Percentiles rank a stretch among this genome's conserved stretches.
These are phyloP conservation scores for Diutina siamensis DNA, from an alignment of 1,139 yeast species.

Conservation along the genomic window DNA sequence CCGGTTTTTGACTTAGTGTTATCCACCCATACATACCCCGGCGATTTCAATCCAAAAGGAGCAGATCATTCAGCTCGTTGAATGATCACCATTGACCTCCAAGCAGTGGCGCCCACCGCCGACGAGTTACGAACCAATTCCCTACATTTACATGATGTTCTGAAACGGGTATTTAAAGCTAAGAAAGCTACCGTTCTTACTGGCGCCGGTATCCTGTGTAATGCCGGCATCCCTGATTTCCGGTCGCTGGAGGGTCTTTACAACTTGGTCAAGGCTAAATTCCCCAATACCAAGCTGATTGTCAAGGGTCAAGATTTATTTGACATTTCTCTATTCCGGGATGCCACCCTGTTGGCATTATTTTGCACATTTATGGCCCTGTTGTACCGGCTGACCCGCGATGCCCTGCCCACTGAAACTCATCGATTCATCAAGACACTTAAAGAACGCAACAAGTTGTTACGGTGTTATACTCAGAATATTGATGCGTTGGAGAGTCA, in stretches of 20 bases:
- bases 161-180: slow-evolving; percentile 32
- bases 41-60: background rate
- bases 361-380: slow-evolving; percentile 79
- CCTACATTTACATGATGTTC: slow-evolving; percentile 23
- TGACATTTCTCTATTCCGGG: slow-evolving; percentile 56
- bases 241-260: slow-evolving; percentile 78
- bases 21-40: no score
- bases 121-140: background rate
- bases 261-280: slow-evolving; percentile 53
- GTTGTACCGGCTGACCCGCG: slow-evolving; percentile 47
- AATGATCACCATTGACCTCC: slow-evolving; percentile 6
- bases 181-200: slow-evolving; percentile 55
- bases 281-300: slow-evolving; percentile 37
- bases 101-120: background rate
- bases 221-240: slow-evolving; percentile 95
- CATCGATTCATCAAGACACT: slow-evolving; percentile 65
- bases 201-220: slow-evolving; percentile 94
- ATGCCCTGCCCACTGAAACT: slow-evolving; percentile 73
- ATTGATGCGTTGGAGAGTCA: slow-evolving; percentile 33
- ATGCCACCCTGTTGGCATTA: slow-evolving; percentile 45
- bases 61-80: background rate
- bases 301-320: slow-evolving; percentile 83
- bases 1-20: no score
- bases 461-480: slow-evolving; percentile 79
- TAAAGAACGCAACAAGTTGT: slow-evolving; percentile 52